Percentiles rank a stretch among this genome's conserved stretches.
phyloP scores from a whole-genome alignment of 306 rosid species.

The Arachis stenosperma region DNA sequence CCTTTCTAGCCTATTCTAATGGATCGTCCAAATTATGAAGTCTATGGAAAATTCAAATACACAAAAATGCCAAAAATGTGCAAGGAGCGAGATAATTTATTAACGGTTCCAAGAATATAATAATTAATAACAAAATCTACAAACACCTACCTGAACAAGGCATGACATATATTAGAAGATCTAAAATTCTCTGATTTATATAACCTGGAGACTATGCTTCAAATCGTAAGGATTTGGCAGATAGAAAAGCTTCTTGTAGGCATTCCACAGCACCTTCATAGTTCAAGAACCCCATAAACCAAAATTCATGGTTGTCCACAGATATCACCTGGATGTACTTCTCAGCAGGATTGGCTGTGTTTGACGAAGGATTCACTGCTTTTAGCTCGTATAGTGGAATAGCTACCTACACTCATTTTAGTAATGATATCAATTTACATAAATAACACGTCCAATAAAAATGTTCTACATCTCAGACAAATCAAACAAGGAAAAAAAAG shows the following conservation, averaged over 20 bases:
- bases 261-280: slow-evolving; percentile 65
- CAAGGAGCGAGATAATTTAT: slow-evolving; percentile 28
- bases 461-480: slow-evolving; percentile 8
- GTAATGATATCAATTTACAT: slow-evolving; percentile 25
- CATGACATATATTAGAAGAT: slow-evolving; percentile 17
- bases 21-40: slow-evolving; percentile 22
- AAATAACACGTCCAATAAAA: slow-evolving; percentile 18
- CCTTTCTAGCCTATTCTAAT: slow-evolving; percentile 23
- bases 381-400: slow-evolving; percentile 84
- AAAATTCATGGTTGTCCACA: slow-evolving; percentile 81
- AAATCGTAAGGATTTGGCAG: slow-evolving; percentile 44
- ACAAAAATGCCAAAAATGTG: slow-evolving; percentile 40
- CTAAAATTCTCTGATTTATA: slow-evolving; percentile 38
- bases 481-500: not conserved
- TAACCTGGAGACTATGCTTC: slow-evolving; percentile 40
- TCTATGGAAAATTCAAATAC: slow-evolving; percentile 37
- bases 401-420: slow-evolving; percentile 56
- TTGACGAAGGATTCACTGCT: slow-evolving; percentile 79
- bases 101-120: slow-evolving; percentile 41
- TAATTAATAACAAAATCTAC: slow-evolving; percentile 30
- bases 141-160: not conserved
- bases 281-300: slow-evolving; percentile 94
- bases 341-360: slow-evolving; percentile 69
- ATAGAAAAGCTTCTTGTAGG: slow-evolving; percentile 61
- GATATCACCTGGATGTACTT: slow-evolving; percentile 82